Evolutionary conservation across 78 protist genomes (phyloP).

Genomic region (Dictyostelium citrinum): DNA sequence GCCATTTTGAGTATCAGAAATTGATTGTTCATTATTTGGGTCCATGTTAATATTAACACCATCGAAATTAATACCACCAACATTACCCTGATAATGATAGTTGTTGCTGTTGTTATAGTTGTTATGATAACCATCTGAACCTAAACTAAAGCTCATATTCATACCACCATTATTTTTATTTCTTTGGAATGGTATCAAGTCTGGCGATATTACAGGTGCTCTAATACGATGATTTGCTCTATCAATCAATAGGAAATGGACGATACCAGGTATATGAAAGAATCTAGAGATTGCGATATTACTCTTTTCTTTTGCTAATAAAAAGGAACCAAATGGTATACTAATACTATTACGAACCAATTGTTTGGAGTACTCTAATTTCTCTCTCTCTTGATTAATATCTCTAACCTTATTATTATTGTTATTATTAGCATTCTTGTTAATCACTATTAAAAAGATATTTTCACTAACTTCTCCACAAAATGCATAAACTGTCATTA

Average conservation of each 20-base stretch:
- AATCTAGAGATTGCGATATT: constrained; percentile 19
- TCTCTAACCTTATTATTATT: background rate
- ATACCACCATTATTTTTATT: background rate
- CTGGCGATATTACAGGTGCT: constrained; percentile 50
- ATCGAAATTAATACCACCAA: background rate
- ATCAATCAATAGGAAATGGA: constrained; percentile 58
- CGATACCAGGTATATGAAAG: constrained; percentile 67
- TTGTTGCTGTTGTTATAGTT: background rate
- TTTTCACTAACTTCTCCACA: constrained; percentile 50
- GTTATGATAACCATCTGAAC: background rate
- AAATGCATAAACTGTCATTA: constrained; percentile 11
- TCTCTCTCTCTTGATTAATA: background rate
- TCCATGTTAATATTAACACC: too few species aligned
- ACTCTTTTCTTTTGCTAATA: constrained; percentile 23
- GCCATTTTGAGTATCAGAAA: background rate
- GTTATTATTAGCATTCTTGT: background rate
- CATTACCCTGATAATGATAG: background rate
- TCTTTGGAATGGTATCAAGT: background rate
- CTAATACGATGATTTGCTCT: constrained; percentile 46
- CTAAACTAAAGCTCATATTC: background rate
- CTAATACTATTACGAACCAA: constrained; percentile 10
- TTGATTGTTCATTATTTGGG: background rate
- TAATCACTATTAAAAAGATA: constrained; percentile 7
- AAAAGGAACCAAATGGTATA: constrained; percentile 9
- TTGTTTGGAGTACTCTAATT: constrained; percentile 36